These are phyloP conservation scores for Saccharum hybrid DNA, from an alignment of 202 grass and related monocot species.

Conservation along the genomic window DNA sequence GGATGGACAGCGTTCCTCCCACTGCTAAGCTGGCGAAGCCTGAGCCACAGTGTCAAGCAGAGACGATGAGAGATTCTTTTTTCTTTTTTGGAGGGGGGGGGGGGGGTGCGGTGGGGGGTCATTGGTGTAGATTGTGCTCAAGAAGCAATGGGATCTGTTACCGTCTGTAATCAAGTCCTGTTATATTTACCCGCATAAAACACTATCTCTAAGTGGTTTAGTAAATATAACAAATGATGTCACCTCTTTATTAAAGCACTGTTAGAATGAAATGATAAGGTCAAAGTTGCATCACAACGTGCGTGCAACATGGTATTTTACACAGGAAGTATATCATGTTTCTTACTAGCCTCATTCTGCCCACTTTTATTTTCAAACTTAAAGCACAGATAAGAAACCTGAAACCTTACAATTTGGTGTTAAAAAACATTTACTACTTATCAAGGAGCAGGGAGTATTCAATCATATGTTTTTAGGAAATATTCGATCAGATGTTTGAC, in stretches of 20 bases:
- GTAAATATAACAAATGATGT: neutral
- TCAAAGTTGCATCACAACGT: neutral
- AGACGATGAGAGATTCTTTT: too few relatives aligned
- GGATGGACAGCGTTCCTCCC: too few relatives aligned
- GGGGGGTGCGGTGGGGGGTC: too few relatives aligned
- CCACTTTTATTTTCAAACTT: neutral
- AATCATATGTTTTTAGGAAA: neutral
- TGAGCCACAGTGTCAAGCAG: too few relatives aligned
- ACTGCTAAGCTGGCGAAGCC: too few relatives aligned
- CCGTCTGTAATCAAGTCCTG: neutral
- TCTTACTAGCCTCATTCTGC: neutral
- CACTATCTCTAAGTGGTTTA: too few relatives aligned
- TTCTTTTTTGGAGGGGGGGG: too few relatives aligned
- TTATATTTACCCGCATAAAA: neutral
- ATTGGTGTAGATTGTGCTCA: neutral
- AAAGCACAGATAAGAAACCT: neutral
- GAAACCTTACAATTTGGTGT: neutral
- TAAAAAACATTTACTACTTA: neutral
- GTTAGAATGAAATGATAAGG: neutral
- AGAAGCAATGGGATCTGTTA: neutral
- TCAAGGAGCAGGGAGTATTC: neutral
- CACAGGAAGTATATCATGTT: neutral
- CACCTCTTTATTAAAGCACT: neutral
- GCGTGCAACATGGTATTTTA: neutral
- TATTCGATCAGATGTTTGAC: neutral